Evolutionary conservation across 805 yeast species (phyloP).

Genomic region (Monosporozyma servazzii): DNA sequence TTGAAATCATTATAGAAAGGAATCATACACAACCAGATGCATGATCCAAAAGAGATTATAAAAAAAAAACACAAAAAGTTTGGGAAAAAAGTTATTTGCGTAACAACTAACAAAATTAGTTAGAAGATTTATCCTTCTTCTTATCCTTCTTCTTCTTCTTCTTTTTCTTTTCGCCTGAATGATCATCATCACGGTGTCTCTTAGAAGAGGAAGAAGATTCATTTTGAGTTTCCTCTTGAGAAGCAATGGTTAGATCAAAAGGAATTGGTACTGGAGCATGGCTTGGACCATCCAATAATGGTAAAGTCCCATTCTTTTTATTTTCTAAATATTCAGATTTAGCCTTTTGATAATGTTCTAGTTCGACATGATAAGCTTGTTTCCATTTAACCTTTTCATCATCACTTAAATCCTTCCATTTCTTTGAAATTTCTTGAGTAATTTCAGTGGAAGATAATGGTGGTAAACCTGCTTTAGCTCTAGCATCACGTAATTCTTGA

Average conservation of each 20-base stretch:
- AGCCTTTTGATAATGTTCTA: conserved; percentile 36
- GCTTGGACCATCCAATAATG: conserved; percentile 24
- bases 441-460: conserved; percentile 67
- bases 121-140: conserved; percentile 35
- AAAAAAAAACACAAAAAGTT: not conserved
- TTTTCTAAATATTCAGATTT: conserved; percentile 41
- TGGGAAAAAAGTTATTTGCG: no score
- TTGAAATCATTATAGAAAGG: not conserved
- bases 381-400: conserved; percentile 67
- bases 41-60: not conserved
- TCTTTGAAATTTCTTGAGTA: conserved; percentile 66
- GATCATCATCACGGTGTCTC: conserved; percentile 31
- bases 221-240: conserved; percentile 12
- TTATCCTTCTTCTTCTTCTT: conserved; percentile 47
- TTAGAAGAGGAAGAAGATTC: conserved; percentile 28
- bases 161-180: conserved; percentile 34
- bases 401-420: conserved; percentile 69
- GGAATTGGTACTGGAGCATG: conserved; percentile 37
- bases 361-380: conserved; percentile 39
- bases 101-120: not conserved
- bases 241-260: conserved; percentile 16
- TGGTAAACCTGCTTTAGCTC: conserved; percentile 48
- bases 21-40: not conserved
- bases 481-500: conserved; percentile 58
- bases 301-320: conserved; percentile 34